Percentiles rank a stretch among this genome's conserved stretches.
Evolutionary conservation across 768 basidiomycete species (phyloP).

Genomic region (Clitopilus hobsonii): DNA sequence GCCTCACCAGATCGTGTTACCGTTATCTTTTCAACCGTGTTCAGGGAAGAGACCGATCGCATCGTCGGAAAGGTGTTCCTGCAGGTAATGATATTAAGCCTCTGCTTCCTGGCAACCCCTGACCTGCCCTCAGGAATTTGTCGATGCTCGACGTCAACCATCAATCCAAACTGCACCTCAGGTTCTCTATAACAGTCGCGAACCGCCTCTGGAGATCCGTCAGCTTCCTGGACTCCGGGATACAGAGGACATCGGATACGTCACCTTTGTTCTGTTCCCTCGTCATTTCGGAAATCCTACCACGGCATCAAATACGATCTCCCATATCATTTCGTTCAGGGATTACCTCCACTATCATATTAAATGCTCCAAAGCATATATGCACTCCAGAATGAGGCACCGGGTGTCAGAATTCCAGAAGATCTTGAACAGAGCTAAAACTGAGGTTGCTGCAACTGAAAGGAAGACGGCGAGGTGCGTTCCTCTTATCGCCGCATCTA

Average conservation of each 20-base stretch:
- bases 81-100: conserved; percentile 51
- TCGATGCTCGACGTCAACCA: conserved; percentile 92
- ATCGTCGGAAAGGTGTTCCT: conserved; percentile 98
- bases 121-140: conserved; percentile 73
- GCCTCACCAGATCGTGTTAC: conserved; percentile 94
- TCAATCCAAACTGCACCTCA: conserved; percentile 96
- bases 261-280: conserved; percentile 97
- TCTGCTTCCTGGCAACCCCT: conserved; percentile 2
- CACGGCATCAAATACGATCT: conserved; percentile 75
- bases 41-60: conserved; percentile 95
- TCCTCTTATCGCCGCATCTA: conserved; percentile 2
- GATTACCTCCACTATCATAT: conserved; percentile 99
- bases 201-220: conserved; percentile 95
- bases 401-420: conserved; percentile 95
- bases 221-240: conserved; percentile 77
- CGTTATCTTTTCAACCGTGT: conserved; percentile 95
- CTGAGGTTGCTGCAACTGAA: conserved; percentile 76
- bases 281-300: conserved; percentile 81
- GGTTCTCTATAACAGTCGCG: conserved; percentile 90
- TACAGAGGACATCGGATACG: conserved; percentile 90
- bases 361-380: conserved; percentile 98
- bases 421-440: conserved; percentile 93
- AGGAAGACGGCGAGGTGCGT: conserved; percentile 88
- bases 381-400: conserved; percentile 95
- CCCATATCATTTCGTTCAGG: conserved; percentile 94